Conservation (phyloP, 192 early-diverging fungal species). For the Backusella tuberculispora region DNA sequence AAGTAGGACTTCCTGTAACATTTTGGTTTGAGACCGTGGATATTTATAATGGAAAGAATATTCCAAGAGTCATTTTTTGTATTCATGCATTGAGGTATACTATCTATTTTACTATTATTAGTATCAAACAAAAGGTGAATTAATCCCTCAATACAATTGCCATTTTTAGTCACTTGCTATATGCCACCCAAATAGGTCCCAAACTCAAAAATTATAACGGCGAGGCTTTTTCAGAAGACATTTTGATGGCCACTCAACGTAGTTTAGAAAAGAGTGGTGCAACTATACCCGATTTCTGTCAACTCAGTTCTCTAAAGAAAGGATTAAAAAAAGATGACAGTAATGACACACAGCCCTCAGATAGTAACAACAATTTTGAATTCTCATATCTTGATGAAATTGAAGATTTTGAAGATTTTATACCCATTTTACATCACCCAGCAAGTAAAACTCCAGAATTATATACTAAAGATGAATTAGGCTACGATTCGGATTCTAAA, state of each 20-base stretch:
- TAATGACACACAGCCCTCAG: background rate
- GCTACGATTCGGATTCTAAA: slow-evolving; percentile 5
- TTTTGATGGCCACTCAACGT: slow-evolving; percentile 77
- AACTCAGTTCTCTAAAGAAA: slow-evolving; percentile 68
- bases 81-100: slow-evolving; percentile 89
- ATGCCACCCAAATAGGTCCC: slow-evolving; percentile 81
- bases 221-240: slow-evolving; percentile 84
- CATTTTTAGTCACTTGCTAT: slow-evolving; percentile 79
- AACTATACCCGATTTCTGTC: slow-evolving; percentile 88
- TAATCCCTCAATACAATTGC: slow-evolving; percentile 1
- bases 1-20: slow-evolving; percentile 82
- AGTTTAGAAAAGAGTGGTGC: slow-evolving; percentile 82
- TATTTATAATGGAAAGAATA: slow-evolving; percentile 98
- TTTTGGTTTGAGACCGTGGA: slow-evolving; percentile 99
- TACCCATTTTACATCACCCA: background rate
- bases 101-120: background rate
- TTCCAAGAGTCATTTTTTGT: slow-evolving; percentile 98
- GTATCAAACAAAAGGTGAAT: background rate
- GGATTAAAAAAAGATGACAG: slow-evolving; percentile 45
- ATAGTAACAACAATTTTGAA: background rate
- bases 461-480: background rate
- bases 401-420: background rate
- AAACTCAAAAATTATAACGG: slow-evolving; percentile 94
- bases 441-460: background rate
- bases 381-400: background rate